Evolutionary conservation across 108 stramenopile species (phyloP).

Genomic region (Pseudonitzschia multistriata): DNA sequence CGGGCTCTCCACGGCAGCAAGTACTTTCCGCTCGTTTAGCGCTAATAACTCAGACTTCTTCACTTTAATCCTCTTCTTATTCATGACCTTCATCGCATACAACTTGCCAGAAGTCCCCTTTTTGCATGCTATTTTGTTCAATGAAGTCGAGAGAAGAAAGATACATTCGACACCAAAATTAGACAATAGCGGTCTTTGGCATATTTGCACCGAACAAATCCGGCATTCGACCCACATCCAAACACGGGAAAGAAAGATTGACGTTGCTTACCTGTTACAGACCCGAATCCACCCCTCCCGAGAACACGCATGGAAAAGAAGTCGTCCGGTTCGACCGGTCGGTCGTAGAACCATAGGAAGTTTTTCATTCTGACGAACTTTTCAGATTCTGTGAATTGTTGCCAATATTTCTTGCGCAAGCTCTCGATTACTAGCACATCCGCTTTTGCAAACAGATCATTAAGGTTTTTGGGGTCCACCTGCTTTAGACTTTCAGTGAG

Average conservation of each 20-base stretch:
- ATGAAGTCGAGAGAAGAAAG: background rate
- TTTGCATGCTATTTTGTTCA: slow-evolving; percentile 74
- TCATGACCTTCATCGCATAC: slow-evolving; percentile 98
- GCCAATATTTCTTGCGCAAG: slow-evolving; percentile 60
- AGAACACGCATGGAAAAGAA: slow-evolving; percentile 93
- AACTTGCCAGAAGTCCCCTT: slow-evolving; percentile 92
- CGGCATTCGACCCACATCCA: background rate
- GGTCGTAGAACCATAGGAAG: slow-evolving; percentile 78
- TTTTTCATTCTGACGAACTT: slow-evolving; percentile 53
- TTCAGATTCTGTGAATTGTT: slow-evolving; percentile 55
- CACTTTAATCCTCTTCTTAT: slow-evolving; percentile 92
- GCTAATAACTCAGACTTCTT: slow-evolving; percentile 89
- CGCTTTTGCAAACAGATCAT: slow-evolving; percentile 62
- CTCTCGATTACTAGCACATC: slow-evolving; percentile 58
- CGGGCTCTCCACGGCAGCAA: slow-evolving; percentile 82
- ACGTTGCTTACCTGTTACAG: slow-evolving; percentile 82
- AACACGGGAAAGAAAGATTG: background rate
- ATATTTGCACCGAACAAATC: background rate
- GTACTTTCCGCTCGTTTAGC: slow-evolving; percentile 83
- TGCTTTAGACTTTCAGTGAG: slow-evolving; percentile 23
- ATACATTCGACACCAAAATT: background rate
- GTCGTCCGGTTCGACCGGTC: slow-evolving; percentile 79
- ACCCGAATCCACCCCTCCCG: slow-evolving; percentile 93
- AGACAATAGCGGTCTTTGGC: background rate
- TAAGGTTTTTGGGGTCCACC: slow-evolving; percentile 25